Conservation (phyloP, 2,329 filamentous ascomycete species). For the Claviceps purpurea region DNA sequence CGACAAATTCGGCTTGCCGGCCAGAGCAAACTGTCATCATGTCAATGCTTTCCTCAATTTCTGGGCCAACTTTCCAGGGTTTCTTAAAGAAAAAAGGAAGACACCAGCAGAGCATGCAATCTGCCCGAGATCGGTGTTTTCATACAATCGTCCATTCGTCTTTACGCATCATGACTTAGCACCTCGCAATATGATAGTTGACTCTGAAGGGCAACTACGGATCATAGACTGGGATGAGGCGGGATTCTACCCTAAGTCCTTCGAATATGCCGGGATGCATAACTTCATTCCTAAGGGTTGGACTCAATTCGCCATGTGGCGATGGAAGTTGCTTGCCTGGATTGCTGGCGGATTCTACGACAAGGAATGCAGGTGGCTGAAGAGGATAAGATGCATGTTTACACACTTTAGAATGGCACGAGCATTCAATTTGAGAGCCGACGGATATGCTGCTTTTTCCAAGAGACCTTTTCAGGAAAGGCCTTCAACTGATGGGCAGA, state of each 20-base stretch:
- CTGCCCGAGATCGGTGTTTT: too few species aligned
- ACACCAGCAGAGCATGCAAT: too few species aligned
- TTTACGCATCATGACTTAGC: too few species aligned
- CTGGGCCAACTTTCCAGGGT: too few species aligned
- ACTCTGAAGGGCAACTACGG: background rate
- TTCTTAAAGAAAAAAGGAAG: too few species aligned
- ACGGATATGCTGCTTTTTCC: background rate
- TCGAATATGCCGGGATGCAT: background rate
- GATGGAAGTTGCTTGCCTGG: background rate
- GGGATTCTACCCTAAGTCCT: background rate
- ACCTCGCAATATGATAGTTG: background rate
- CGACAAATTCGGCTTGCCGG: too few species aligned
- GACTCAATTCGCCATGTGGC: background rate
- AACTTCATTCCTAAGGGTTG: background rate
- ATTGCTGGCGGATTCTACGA: background rate
- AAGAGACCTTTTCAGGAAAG: background rate
- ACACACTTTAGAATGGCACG: background rate
- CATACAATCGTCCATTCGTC: background rate
- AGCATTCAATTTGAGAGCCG: background rate
- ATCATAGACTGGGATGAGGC: background rate
- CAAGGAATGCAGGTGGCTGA: background rate
- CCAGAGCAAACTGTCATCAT: too few species aligned
- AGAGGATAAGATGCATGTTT: background rate
- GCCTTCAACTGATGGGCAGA: too few species aligned
- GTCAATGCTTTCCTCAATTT: too few species aligned